Evolutionary conservation across 148 eudicot genomes (phyloP), one percentile per base, ranked within the genome.

Genomic region (Silene conica): DNA sequence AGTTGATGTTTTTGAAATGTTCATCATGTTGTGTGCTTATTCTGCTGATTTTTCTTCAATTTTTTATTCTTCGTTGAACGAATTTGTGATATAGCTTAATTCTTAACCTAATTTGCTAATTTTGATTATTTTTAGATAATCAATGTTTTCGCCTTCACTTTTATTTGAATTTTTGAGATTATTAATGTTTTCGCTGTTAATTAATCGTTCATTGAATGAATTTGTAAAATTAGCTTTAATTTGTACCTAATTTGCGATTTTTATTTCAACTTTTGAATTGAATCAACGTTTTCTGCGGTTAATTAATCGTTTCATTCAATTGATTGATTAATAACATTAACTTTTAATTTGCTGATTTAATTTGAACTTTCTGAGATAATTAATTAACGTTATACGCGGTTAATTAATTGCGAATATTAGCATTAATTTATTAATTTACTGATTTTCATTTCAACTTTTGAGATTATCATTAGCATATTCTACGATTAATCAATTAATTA

Each of bases 301-400:
- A 63, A 18, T 57, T 50, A 20, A 63, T 69, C 45, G 21, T 25
- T 16, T 14, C 43, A 68, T 73, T 74, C 20, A 23, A 60, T 81
- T 6, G n/a, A 60, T 81, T 6, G n/a, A 45, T 67, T 61, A 73
- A 15, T 38, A 67, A 50, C 95, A 92, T 58, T 21, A 1, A 14
- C 14, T 15, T 70, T 45, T 22, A 69, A 38, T 38, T 38, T 38
- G 22, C 22, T 16, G 5, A 26, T 9, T 15, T 16, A 15, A 15
- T 16, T 31, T 19, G 18, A 0, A 61, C 0, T 61, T 18, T 8
- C n/a, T 58, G 22, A 21, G 11, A 22, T 22, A 26, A 22, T 61
- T 22, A 26, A 22, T 61, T 61, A 61, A 48, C 54, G 16, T 12
- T 48, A 5, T 11, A 8, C 8, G 16, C 54, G 16, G 16, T 11